phyloP scores from a whole-genome alignment of 2,329 filamentous ascomycete genomes.

The Fusarium fujikuroi region DNA sequence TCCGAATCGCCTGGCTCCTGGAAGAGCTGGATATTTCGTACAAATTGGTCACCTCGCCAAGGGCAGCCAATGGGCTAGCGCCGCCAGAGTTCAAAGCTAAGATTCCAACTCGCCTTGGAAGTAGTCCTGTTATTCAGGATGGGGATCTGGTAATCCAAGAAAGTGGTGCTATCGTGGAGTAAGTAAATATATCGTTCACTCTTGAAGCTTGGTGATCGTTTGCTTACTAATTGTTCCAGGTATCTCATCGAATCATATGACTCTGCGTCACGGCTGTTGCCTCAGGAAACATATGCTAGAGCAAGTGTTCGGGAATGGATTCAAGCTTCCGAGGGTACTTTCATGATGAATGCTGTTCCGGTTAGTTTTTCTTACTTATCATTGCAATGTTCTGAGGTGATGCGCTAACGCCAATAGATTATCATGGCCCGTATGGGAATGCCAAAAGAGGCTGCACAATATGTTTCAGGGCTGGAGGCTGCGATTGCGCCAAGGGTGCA shows the following conservation, averaged over 20 bases:
- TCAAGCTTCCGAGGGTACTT: neutral
- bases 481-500: neutral
- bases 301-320: neutral
- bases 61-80: neutral
- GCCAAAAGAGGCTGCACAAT: neutral
- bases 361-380: neutral
- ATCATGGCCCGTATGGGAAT: neutral
- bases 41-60: neutral
- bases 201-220: too few relatives aligned
- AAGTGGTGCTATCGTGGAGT: neutral
- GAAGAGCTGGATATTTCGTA: neutral
- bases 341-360: neutral
- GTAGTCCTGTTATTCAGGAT: neutral
- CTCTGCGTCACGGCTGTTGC: neutral
- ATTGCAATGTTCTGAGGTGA: rapidly evolving
- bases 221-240: neutral
- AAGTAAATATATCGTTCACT: too few relatives aligned
- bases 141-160: neutral
- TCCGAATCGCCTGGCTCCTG: neutral
- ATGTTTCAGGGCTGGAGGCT: rapidly evolving
- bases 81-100: neutral
- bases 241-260: neutral
- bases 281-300: neutral
- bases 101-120: neutral
- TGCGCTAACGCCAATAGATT: rapidly evolving